Conservation (phyloP, 176 grass and related monocot genomes). For the Rhipidocladum racemiflorum region DNA sequence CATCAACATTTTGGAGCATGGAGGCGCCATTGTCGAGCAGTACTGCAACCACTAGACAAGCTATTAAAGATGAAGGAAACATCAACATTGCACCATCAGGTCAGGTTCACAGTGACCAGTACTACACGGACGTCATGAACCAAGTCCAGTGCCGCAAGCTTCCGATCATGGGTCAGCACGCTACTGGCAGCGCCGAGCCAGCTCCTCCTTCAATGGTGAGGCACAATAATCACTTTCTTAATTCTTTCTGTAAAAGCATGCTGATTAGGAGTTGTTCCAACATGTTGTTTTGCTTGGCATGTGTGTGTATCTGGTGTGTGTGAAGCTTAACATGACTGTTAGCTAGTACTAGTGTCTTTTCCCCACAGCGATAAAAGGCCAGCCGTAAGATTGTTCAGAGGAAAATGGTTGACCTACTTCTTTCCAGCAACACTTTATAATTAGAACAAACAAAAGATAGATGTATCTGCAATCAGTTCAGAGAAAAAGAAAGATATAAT, state of each 20-base stretch:
- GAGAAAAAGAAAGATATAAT: background rate
- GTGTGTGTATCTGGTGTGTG: background rate
- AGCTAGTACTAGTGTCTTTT: background rate
- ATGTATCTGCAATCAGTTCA: background rate
- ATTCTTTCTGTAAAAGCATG: background rate
- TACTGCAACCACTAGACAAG: background rate
- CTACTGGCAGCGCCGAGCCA: background rate
- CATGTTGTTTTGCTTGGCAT: background rate
- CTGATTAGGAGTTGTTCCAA: background rate
- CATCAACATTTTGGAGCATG: background rate
- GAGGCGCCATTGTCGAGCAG: background rate
- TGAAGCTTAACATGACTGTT: background rate
- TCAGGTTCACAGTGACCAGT: background rate
- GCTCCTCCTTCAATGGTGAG: background rate
- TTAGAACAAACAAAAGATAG: background rate
- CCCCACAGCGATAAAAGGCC: background rate
- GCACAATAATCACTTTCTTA: background rate
- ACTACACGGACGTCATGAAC: conserved; percentile 1
- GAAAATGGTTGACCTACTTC: background rate
- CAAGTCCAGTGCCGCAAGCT: background rate
- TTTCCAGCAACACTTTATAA: background rate
- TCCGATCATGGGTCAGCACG: background rate
- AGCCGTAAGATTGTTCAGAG: background rate
- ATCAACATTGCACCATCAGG: background rate
- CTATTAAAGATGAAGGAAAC: background rate